Evolutionary conservation across 2,329 filamentous ascomycete genomes (phyloP).

Genomic region (Pseudocercospora eumusae): DNA sequence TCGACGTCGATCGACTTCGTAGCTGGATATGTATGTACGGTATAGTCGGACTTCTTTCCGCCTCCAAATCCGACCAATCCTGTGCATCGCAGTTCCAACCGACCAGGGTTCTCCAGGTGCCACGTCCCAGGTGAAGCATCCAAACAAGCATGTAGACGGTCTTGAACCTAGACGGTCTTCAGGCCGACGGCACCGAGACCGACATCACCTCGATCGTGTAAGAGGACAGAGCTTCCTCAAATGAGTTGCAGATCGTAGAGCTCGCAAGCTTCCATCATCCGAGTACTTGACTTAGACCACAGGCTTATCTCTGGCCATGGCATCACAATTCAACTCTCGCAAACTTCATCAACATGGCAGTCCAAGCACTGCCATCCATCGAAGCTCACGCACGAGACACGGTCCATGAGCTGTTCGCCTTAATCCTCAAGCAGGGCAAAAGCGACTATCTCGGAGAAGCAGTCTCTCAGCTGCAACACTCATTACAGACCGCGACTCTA

Average conservation of each 20-base stretch:
- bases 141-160: neutral
- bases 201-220: conserved; percentile 6
- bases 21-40: neutral
- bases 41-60: conserved; percentile 1
- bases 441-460: conserved; percentile 38
- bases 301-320: neutral
- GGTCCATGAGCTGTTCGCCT: conserved; percentile 26
- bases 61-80: neutral
- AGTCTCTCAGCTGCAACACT: conserved; percentile 39
- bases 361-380: conserved; percentile 8
- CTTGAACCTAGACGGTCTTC: neutral
- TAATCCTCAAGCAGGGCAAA: conserved; percentile 34
- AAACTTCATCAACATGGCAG: conserved; percentile 11
- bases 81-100: conserved; percentile 8
- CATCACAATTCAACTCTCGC: neutral
- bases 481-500: conserved; percentile 38
- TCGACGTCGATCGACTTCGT: conserved; percentile 2
- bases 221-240: neutral
- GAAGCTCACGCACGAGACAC: conserved; percentile 25
- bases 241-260: neutral
- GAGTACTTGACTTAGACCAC: neutral
- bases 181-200: neutral
- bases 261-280: neutral
- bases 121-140: conserved; percentile 1
- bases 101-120: conserved; percentile 1